Evolutionary conservation across 2,329 filamentous ascomycete genomes (phyloP).

Genomic region (Pseudogymnoascus sp.): DNA sequence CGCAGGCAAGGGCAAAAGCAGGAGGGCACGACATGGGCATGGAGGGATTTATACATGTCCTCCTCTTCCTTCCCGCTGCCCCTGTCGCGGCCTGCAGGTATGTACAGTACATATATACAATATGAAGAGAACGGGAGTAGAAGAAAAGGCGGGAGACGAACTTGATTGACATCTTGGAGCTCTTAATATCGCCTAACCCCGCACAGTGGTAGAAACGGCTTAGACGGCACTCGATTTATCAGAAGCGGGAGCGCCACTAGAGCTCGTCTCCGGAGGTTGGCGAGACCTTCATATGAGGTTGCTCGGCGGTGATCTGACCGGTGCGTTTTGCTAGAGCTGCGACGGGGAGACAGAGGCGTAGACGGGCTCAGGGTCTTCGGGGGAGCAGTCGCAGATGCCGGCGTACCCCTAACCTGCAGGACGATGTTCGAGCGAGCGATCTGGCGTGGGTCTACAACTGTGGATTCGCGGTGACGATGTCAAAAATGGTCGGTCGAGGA

Average conservation of each 20-base stretch:
- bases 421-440: background rate
- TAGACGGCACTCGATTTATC: background rate
- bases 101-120: background rate
- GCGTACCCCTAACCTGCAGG: background rate
- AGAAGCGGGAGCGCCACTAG: background rate
- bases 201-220: background rate
- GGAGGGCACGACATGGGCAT: background rate
- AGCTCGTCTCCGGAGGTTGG: background rate
- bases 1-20: background rate
- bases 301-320: background rate
- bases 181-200: background rate
- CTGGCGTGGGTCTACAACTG: background rate
- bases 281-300: background rate
- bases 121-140: background rate
- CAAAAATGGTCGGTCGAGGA: background rate
- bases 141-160: conserved; percentile 3
- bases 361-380: background rate
- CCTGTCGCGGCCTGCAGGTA: background rate
- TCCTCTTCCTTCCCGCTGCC: background rate
- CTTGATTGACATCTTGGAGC: conserved; percentile 11
- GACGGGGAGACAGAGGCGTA: background rate
- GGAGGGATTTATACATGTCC: background rate
- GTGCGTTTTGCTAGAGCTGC: background rate
- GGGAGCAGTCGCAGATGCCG: background rate
- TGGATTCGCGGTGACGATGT: background rate